Conservation (phyloP, 1,284 basidiomycete species). For the Cryptococcus wingfieldii region DNA sequence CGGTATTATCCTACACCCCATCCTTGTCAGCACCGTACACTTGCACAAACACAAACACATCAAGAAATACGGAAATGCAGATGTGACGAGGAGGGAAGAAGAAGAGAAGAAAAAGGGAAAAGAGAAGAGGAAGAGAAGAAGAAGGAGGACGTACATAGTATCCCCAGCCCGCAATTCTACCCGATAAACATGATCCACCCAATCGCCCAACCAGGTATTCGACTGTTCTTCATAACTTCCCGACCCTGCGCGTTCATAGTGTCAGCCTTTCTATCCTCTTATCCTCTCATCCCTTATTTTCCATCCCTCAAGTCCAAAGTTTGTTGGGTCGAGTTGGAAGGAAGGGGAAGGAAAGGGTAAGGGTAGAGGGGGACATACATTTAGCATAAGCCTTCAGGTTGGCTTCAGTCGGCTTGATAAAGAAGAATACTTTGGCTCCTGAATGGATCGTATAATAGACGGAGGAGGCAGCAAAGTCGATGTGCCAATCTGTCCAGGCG, state of each 20-base stretch:
- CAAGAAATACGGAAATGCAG: too few relatives aligned
- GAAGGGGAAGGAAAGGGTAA: too few relatives aligned
- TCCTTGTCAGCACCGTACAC: neutral
- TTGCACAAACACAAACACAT: too few relatives aligned
- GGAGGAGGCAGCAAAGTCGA: slow-evolving; percentile 92
- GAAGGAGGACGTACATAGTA: slow-evolving; percentile 61
- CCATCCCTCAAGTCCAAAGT: too few relatives aligned
- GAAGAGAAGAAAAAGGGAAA: too few relatives aligned
- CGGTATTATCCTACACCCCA: slow-evolving; percentile 65
- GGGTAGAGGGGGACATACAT: slow-evolving; percentile 29
- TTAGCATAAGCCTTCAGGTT: slow-evolving; percentile 70
- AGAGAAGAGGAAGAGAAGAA: too few relatives aligned
- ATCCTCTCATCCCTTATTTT: too few relatives aligned
- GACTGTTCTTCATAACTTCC: slow-evolving; percentile 77
- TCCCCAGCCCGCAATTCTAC: slow-evolving; percentile 77
- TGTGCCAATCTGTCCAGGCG: slow-evolving; percentile 91
- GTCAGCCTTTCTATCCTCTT: neutral
- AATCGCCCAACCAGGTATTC: slow-evolving; percentile 82
- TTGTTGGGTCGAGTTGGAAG: too few relatives aligned
- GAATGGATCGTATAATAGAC: slow-evolving; percentile 88
- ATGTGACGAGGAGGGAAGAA: too few relatives aligned
- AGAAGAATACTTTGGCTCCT: slow-evolving; percentile 85
- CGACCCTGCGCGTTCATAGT: slow-evolving; percentile 51
- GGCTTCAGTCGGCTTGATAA: slow-evolving; percentile 80
- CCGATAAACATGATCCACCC: slow-evolving; percentile 73